These are phyloP conservation scores for Chrysopogon serrulatus DNA, from an alignment of 176 grass and related monocot species.

Conservation along the genomic window DNA sequence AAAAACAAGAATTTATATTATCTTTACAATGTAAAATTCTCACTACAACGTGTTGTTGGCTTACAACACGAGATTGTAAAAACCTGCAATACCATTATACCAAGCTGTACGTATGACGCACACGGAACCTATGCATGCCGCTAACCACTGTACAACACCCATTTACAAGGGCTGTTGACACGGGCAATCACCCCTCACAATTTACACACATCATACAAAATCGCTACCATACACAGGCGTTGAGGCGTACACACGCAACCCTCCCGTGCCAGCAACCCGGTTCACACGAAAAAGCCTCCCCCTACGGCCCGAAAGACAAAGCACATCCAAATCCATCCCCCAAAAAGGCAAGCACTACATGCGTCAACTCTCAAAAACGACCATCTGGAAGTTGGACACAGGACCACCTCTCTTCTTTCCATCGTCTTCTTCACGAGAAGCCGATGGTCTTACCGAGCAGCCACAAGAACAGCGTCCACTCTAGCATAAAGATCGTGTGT, in stretches of 20 bases:
- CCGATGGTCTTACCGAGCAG: slow-evolving; percentile 82
- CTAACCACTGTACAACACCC: background rate
- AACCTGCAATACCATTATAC: background rate
- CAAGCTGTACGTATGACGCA: background rate
- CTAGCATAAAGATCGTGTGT: slow-evolving; percentile 87
- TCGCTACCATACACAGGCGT: background rate
- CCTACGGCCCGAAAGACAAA: background rate
- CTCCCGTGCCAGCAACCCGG: background rate
- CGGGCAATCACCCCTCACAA: background rate
- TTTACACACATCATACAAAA: slow-evolving; percentile 11
- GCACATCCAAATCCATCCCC: background rate
- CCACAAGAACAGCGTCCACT: slow-evolving; percentile 88
- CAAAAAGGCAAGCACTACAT: background rate
- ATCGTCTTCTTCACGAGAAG: slow-evolving; percentile 48
- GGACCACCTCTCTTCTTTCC: background rate
- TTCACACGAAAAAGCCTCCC: background rate
- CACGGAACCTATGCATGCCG: background rate
- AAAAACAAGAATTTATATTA: background rate
- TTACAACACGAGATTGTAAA: background rate
- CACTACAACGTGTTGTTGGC: background rate
- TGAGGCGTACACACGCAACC: background rate
- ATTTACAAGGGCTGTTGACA: background rate
- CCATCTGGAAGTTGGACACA: background rate
- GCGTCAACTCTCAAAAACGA: background rate
- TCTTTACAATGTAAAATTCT: background rate